Evolutionary conservation across 257 asterid species (phyloP).

Genomic region (Przewalskia tangutica): DNA sequence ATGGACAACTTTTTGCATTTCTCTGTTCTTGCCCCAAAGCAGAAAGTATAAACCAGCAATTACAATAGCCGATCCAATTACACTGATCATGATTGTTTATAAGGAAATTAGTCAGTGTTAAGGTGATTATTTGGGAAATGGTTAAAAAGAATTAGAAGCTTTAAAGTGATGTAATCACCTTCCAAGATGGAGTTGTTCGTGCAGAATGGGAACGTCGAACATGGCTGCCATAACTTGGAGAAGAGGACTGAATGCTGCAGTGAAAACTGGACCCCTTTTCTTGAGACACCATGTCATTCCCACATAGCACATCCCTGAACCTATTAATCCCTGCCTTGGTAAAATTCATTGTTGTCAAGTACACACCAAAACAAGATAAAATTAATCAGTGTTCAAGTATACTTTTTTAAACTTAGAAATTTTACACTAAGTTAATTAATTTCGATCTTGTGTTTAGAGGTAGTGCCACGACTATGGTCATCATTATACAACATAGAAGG

Average conservation of each 20-base stretch:
- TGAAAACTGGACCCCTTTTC: slow-evolving; percentile 68
- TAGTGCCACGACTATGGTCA: neutral
- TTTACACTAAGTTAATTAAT: neutral
- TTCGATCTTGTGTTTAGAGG: neutral
- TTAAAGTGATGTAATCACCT: slow-evolving; percentile 24
- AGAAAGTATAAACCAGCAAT: slow-evolving; percentile 51
- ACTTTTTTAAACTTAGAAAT: neutral
- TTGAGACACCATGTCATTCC: slow-evolving; percentile 97
- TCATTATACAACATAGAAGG: neutral
- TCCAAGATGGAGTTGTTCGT: slow-evolving; percentile 75
- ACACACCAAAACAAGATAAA: neutral
- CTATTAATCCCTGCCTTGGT: slow-evolving; percentile 53
- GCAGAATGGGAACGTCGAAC: slow-evolving; percentile 53
- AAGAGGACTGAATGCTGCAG: slow-evolving; percentile 76
- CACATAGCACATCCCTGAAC: slow-evolving; percentile 71
- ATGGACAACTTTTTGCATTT: slow-evolving; percentile 17
- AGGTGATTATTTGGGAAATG: neutral
- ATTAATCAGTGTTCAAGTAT: neutral
- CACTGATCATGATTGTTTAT: slow-evolving; percentile 21
- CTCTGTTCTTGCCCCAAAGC: slow-evolving; percentile 76
- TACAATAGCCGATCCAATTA: slow-evolving; percentile 51
- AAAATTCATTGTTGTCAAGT: slow-evolving; percentile 2
- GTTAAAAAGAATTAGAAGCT: neutral
- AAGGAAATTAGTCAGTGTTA: neutral
- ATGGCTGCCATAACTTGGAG: slow-evolving; percentile 65